Base-by-base conservation (phyloP, 2,329 filamentous ascomycete species). In the Mariannaea sp. region DNA sequence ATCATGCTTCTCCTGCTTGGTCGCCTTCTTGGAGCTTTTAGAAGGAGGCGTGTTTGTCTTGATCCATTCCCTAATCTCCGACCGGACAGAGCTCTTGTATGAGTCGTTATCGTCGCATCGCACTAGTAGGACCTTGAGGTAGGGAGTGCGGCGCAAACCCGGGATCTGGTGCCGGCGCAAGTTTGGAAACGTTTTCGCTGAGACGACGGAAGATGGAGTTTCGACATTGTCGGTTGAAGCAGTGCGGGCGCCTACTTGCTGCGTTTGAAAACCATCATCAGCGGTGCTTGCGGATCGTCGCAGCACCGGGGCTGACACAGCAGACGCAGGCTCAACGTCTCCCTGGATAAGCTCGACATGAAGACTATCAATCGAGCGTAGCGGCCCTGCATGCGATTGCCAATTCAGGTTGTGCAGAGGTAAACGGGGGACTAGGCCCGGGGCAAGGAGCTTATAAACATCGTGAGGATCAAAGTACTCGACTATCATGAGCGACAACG, bases 401-500 rank as follows among this genome's bases (percentile, higher is more conserved):
- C 94, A 99, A 69, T 97, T 91, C 39, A 99, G 84, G 67, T 97
- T 95, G 59, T 87, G 88, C 30, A 99, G 80, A 27, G 94, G 94
- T 0, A 97, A 80, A 49, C 90, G 88, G 35, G 88, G 80, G 33
- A 89, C 80, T 53, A 99, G 79, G 53, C 92, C 86, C 3, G 90
- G 85, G 9, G 88, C 87, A 36, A 97, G 78, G 46, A 93, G 81
- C 54, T 90, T 86, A 74, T 93, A 97, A 59, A 97, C 83, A 66
- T 89, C 87, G 70, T 90, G 89, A 47, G 94, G 93, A 75, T 99
- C 94, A 76, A 89, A 91, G 76, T 96, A 99, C 79, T 97, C 92
- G 77, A 97, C 92, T 96, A 16, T 22, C 38, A 36, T 38, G 24
- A 45, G 56, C 53, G 56, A 60, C 42, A 42, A 19, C 6, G 20